Percentiles rank a stretch among this genome's conserved stretches.
These are phyloP conservation scores for Blastobotrys robertii DNA, from an alignment of 805 yeast genomes.

Conservation along the genomic window DNA sequence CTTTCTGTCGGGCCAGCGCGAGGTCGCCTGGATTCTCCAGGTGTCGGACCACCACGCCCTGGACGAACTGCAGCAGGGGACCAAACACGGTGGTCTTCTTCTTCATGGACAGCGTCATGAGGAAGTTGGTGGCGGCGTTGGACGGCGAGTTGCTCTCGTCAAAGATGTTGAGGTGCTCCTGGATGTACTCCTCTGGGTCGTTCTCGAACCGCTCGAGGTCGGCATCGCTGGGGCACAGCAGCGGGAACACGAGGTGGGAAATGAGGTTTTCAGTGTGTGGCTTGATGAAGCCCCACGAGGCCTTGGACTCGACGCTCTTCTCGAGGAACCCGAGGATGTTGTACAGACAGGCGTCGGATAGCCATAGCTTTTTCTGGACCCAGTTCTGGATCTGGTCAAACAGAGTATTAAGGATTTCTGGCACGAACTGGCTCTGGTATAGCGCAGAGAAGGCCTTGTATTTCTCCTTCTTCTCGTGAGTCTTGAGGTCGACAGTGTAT, in stretches of 20 bases:
- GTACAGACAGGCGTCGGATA: slow-evolving; percentile 54
- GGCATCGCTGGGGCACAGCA: slow-evolving; percentile 58
- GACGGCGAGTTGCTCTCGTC: slow-evolving; percentile 63
- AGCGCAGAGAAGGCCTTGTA: slow-evolving; percentile 52
- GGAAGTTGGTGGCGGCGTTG: slow-evolving; percentile 64
- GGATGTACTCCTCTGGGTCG: slow-evolving; percentile 84
- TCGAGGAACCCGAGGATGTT: slow-evolving; percentile 57
- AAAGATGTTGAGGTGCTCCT: slow-evolving; percentile 51
- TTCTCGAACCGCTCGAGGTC: slow-evolving; percentile 67
- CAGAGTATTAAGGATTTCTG: slow-evolving; percentile 58
- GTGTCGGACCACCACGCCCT: slow-evolving; percentile 33
- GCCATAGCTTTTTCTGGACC: slow-evolving; percentile 60
- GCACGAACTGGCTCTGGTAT: slow-evolving; percentile 53
- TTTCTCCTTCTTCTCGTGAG: not conserved
- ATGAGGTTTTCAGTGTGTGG: slow-evolving; percentile 58
- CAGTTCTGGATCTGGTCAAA: slow-evolving; percentile 63
- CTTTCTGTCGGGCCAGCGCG: slow-evolving; percentile 50
- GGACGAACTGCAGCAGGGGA: slow-evolving; percentile 45
- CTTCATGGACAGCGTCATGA: slow-evolving; percentile 63
- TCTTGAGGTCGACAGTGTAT: slow-evolving; percentile 29
- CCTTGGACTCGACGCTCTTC: slow-evolving; percentile 46
- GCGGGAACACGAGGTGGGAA: slow-evolving; percentile 64
- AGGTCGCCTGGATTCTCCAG: slow-evolving; percentile 28
- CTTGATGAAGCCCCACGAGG: slow-evolving; percentile 58
- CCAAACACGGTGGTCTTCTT: slow-evolving; percentile 32